A percentile compares a stretch with the other conserved stretches of the same genome.
These are phyloP conservation scores for Sideroxylon spinosum DNA, from an alignment of 179 eudicot genomes.

Conservation along the genomic window DNA sequence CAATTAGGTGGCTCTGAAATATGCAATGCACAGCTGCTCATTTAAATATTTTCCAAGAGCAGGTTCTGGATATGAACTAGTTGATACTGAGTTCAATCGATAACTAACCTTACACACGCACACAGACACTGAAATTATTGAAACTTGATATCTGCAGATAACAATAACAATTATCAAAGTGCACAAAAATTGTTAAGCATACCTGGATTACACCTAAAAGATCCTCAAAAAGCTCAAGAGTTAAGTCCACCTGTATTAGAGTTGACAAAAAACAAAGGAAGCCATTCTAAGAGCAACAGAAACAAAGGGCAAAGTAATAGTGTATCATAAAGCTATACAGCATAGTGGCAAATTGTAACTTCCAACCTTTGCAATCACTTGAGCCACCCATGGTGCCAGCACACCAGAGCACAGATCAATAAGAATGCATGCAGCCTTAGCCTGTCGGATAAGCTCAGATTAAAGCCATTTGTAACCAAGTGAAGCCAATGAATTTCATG, in stretches of 20 bases:
- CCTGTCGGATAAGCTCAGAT: constrained; percentile 41
- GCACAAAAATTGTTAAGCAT: neutral
- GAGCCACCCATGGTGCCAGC: constrained; percentile 78
- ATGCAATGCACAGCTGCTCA: neutral
- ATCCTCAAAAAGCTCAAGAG: constrained; percentile 81
- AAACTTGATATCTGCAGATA: neutral
- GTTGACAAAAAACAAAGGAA: constrained; percentile 8
- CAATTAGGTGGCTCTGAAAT: neutral
- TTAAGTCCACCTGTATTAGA: constrained; percentile 61
- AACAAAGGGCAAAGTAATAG: neutral
- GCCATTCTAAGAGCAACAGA: neutral
- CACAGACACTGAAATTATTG: neutral
- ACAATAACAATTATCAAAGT: neutral
- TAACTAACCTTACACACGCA: neutral
- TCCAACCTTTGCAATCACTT: constrained; percentile 69
- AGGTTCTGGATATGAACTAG: neutral
- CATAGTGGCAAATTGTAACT: neutral
- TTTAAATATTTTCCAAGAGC: neutral
- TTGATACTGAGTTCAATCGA: neutral
- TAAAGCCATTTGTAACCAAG: constrained; percentile 14
- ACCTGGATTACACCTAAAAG: constrained; percentile 84
- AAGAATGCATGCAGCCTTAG: constrained; percentile 69
- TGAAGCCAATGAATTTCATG: constrained; percentile 1
- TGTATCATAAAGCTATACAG: constrained; percentile 3
- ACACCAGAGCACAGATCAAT: constrained; percentile 72